Evolutionary conservation across 176 grass and related monocot genomes (phyloP).

Genomic region (Themeda triandra): DNA sequence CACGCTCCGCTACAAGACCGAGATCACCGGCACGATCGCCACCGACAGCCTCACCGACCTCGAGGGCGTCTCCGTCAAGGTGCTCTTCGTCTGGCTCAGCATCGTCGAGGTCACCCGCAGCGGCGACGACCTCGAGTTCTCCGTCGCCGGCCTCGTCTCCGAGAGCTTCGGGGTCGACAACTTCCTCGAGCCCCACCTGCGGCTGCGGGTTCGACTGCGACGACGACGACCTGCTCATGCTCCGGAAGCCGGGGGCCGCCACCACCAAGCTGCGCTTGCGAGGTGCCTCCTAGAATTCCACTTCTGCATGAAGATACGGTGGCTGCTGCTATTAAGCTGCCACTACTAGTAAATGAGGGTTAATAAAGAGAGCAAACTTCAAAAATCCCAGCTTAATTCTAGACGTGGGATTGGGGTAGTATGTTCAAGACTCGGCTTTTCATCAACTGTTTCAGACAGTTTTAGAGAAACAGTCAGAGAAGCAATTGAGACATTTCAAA

Average conservation of each 20-base stretch:
- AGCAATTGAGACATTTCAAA: neutral
- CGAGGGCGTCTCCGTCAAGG: slow-evolving; percentile 74
- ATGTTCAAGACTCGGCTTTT: slow-evolving; percentile 17
- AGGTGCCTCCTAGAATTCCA: slow-evolving; percentile 49
- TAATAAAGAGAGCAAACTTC: slow-evolving; percentile 2
- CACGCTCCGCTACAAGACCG: slow-evolving; percentile 72
- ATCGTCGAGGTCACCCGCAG: slow-evolving; percentile 72
- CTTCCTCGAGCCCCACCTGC: slow-evolving; percentile 72
- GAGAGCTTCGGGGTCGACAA: slow-evolving; percentile 76
- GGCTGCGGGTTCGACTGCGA: slow-evolving; percentile 91
- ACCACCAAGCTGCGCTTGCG: slow-evolving; percentile 22
- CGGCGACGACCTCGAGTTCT: slow-evolving; percentile 71
- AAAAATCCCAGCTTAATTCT: slow-evolving; percentile 22
- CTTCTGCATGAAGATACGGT: neutral
- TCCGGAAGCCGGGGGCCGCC: neutral
- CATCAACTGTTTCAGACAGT: slow-evolving; percentile 25
- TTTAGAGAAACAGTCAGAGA: slow-evolving; percentile 13
- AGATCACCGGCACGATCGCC: slow-evolving; percentile 66
- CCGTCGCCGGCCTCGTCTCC: slow-evolving; percentile 75
- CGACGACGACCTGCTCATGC: slow-evolving; percentile 3
- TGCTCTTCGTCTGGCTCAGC: slow-evolving; percentile 88
- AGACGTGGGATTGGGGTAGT: slow-evolving; percentile 30
- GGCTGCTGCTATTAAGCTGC: neutral
- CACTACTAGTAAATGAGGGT: slow-evolving; percentile 7
- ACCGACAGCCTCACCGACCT: slow-evolving; percentile 50